phyloP scores from a whole-genome alignment of 2,329 filamentous ascomycete species.

The Aspergillus sp. region DNA sequence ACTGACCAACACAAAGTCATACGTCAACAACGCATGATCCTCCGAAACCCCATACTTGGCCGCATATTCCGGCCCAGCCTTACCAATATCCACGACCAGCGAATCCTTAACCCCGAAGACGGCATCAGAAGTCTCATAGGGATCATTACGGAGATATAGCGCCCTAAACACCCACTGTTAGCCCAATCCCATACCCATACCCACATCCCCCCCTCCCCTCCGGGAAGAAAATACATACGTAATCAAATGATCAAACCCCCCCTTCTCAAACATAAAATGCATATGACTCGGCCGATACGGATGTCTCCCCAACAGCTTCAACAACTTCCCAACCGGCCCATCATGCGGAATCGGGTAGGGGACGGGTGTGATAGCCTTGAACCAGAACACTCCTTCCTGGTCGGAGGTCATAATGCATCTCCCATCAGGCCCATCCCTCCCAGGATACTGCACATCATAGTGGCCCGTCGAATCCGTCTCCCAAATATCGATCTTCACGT shows the following conservation, averaged over 20 bases:
- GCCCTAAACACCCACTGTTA: constrained; percentile 52
- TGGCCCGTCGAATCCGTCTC: constrained; percentile 78
- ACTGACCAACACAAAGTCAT: constrained; percentile 77
- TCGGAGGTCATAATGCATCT: constrained; percentile 71
- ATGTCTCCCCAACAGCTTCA: constrained; percentile 69
- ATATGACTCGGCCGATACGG: constrained; percentile 75
- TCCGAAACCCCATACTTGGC: constrained; percentile 64
- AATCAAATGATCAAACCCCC: constrained; percentile 75
- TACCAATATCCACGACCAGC: constrained; percentile 66
- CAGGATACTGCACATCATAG: constrained; percentile 78
- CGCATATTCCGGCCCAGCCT: constrained; percentile 56
- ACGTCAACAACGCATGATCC: constrained; percentile 64
- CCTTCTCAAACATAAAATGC: constrained; percentile 87
- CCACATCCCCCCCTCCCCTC: background rate
- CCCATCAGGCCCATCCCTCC: constrained; percentile 66
- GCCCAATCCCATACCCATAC: background rate
- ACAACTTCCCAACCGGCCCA: constrained; percentile 75
- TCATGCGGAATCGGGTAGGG: constrained; percentile 84
- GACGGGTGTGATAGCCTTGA: constrained; percentile 80
- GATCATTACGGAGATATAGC: constrained; percentile 74
- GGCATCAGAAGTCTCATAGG: constrained; percentile 79
- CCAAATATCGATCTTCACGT: constrained; percentile 78
- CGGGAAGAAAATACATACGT: constrained; percentile 50
- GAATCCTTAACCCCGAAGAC: constrained; percentile 87
- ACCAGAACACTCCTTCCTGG: constrained; percentile 77